These are phyloP conservation scores for Viridothelium virens DNA, from an alignment of 495 filamentous ascomycete species.

Conservation along the genomic window DNA sequence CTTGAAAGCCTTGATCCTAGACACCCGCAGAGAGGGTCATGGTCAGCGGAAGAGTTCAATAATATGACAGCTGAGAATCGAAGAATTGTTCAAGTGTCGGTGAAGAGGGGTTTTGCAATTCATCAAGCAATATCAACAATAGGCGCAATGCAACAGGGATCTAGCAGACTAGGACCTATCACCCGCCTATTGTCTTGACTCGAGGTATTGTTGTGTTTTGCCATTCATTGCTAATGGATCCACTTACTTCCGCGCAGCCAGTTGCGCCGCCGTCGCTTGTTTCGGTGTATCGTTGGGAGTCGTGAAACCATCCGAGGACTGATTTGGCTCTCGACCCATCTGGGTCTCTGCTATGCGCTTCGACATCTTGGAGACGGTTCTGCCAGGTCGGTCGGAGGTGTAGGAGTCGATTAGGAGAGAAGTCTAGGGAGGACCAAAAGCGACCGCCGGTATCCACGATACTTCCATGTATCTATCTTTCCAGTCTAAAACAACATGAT, in stretches of 20 bases:
- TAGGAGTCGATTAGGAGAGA: neutral
- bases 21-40: neutral
- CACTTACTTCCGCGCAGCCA: slow-evolving; percentile 27
- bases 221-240: slow-evolving; percentile 4
- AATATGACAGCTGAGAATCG: neutral
- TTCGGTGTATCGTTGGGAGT: slow-evolving; percentile 16
- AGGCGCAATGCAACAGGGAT: neutral
- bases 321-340: slow-evolving; percentile 1
- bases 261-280: slow-evolving; percentile 25
- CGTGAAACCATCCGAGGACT: neutral
- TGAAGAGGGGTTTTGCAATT: neutral
- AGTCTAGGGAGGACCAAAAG: neutral
- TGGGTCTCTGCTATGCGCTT: slow-evolving; percentile 25
- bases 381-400: neutral
- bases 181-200: neutral
- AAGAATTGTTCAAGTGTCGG: neutral
- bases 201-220: neutral
- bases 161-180: neutral
- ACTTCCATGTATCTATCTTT: neutral
- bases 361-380: slow-evolving; percentile 15
- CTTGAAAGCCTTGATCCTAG: neutral
- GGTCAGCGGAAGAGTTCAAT: neutral
- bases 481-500: neutral
- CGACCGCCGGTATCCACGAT: neutral
- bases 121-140: slow-evolving; percentile 10